Evolutionary conservation across 164 flowering plant species (phyloP), one percentile per base, ranked within the genome.

Genomic region (Berberis vulgaris): DNA sequence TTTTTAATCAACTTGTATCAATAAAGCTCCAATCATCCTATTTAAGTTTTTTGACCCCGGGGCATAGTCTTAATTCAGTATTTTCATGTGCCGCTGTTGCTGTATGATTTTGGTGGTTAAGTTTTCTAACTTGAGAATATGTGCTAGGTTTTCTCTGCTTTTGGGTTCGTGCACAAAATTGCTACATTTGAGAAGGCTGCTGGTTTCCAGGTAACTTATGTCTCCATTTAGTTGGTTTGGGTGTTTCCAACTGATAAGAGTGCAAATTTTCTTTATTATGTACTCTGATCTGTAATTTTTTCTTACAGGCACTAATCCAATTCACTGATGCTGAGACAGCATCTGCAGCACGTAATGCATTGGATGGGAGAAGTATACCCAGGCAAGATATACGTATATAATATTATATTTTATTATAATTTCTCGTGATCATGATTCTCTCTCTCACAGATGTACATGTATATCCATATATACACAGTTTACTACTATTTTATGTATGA

Each of bases 151-250:
- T 91, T 91, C 67, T 91, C 97, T 61, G 94, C 96, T 59, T 91
- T 91, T 83, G 97, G 97, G 1, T 87, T 84, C 71, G 97, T 91
- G 65, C 97, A 89, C 71, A 91, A 91, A 78, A 87, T 91, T 67
- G 92, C 97, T 58, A 91, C 97, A 52, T 91, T 91, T 71, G 97
- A 91, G 63, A 91, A 91, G 73, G 86, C 94, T 71, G 96, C 96
- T 57, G 96, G 97, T 49, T 91, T 91, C 74, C 97, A 91, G 94
- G 97, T 57, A 41, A 57, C 2, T 26, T 26, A 1, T 2, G 7
- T 9, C 45, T 41, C 9, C 1, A 57, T 4, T 41, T 9, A 41
- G 4, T 52, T 11, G 10, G n/a, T 26, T 26, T 26, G 26, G 26
- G 26, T 26, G 26, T 26, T 26, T 26, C 26, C 26, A 26, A 26